These are phyloP conservation scores for Linum lewisii DNA, from an alignment of 345 rosid species.

Conservation along the genomic window DNA sequence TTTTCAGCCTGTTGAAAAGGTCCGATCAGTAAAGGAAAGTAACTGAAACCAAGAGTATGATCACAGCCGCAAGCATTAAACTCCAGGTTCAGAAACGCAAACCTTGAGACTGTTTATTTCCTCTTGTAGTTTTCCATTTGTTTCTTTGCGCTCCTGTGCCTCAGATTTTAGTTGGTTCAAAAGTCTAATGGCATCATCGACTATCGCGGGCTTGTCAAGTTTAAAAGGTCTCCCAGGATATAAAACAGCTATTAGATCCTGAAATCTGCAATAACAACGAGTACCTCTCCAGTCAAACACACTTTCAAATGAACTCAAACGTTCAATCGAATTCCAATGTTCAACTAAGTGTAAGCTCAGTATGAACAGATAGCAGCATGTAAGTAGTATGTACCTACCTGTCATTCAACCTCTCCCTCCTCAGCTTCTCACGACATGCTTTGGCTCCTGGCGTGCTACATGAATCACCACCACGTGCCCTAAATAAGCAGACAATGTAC, in stretches of 20 bases:
- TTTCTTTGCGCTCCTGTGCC: conserved; percentile 22
- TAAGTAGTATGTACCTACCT: conserved; percentile 8
- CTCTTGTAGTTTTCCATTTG: conserved; percentile 19
- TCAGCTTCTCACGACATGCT: conserved; percentile 25
- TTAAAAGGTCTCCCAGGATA: conserved; percentile 24
- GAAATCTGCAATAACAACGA: conserved; percentile 18
- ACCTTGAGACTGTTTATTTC: conserved; percentile 26
- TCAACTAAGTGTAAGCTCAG: background rate
- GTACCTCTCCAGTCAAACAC: background rate
- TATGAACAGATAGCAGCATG: background rate
- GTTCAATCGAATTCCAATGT: background rate
- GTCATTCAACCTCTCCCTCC: conserved; percentile 27
- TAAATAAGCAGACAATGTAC: conserved; percentile 1
- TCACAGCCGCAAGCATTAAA: background rate
- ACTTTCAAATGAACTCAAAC: background rate
- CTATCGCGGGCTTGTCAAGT: conserved; percentile 21
- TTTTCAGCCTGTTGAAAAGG: conserved; percentile 20
- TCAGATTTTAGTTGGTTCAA: conserved; percentile 20
- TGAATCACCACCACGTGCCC: conserved; percentile 16
- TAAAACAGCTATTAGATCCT: conserved; percentile 22
- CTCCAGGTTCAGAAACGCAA: background rate
- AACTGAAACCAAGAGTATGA: background rate
- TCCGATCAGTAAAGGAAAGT: background rate
- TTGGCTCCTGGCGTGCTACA: conserved; percentile 18
- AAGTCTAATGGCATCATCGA: conserved; percentile 26